A percentile compares a stretch with the other conserved stretches of the same genome.
phyloP scores from a whole-genome alignment of 2,329 filamentous ascomycete genomes.

The Pseudogymnoascus sp. region DNA sequence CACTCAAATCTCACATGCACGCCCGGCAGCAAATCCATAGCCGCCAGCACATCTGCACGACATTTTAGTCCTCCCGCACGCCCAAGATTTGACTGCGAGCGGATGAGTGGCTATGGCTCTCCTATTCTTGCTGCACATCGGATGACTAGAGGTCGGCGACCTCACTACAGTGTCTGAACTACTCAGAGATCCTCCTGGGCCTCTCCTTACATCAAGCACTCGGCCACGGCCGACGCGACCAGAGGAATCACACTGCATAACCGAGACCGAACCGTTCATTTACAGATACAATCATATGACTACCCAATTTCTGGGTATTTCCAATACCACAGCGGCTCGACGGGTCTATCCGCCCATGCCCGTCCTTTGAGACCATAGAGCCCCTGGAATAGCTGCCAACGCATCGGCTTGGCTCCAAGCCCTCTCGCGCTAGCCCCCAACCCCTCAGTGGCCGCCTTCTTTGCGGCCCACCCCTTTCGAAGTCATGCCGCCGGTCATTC shows the following conservation, averaged over 20 bases:
- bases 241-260: background rate
- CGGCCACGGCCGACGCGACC: background rate
- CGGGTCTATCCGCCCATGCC: slow-evolving; percentile 3
- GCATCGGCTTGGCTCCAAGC: slow-evolving; percentile 2
- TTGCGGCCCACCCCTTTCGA: slow-evolving; percentile 6
- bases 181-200: background rate
- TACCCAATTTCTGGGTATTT: slow-evolving; percentile 7
- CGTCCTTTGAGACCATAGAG: background rate
- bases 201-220: slow-evolving; percentile 1
- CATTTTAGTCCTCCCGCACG: slow-evolving; percentile 9
- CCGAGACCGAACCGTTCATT: background rate
- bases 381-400: slow-evolving; percentile 4
- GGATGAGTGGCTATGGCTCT: background rate
- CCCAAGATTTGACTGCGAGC: background rate
- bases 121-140: slow-evolving; percentile 5
- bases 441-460: slow-evolving; percentile 7
- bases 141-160: background rate
- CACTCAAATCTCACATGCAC: background rate
- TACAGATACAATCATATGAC: slow-evolving; percentile 6
- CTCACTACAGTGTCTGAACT: background rate
- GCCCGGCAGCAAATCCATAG: background rate
- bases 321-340: slow-evolving; percentile 8
- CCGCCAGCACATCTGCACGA: slow-evolving; percentile 9
- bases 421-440: background rate
- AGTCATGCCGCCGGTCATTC: background rate